Percentiles rank a stretch among this genome's conserved stretches.
These are phyloP conservation scores for Chalaropsis thielavioides DNA, from an alignment of 2,329 filamentous ascomycete species.

Conservation along the genomic window DNA sequence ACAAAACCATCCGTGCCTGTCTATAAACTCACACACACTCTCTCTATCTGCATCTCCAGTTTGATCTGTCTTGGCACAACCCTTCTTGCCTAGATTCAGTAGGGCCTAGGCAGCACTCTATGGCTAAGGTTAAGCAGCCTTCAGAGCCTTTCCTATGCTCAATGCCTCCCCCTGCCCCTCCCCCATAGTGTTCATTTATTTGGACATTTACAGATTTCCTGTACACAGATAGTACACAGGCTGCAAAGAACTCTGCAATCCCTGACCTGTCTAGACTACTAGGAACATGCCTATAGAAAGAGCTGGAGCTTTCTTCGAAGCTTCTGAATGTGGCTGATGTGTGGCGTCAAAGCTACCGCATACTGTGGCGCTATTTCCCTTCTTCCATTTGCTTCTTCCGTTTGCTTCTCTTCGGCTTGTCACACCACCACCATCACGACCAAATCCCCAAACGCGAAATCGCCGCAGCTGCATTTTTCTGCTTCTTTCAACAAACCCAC, in stretches of 20 bases:
- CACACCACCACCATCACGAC: no score
- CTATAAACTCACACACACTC: no score
- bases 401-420: no score
- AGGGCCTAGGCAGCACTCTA: background rate
- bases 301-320: background rate
- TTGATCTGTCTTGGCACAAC: no score
- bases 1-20: no score
- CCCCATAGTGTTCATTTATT: background rate
- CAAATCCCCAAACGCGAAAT: no score
- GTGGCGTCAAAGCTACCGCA: background rate
- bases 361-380: no score
- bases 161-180: background rate
- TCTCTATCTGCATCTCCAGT: no score
- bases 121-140: background rate
- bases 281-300: background rate
- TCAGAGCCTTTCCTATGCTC: background rate
- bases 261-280: background rate
- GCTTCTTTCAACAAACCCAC: no score
- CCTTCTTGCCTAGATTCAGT: background rate
- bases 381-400: no score
- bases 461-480: no score
- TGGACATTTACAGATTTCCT: background rate
- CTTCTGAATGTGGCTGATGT: background rate
- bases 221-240: background rate
- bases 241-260: background rate